Evolutionary conservation across 73 alveolate genomes (phyloP).

Genomic region (Loxodes magnus): DNA sequence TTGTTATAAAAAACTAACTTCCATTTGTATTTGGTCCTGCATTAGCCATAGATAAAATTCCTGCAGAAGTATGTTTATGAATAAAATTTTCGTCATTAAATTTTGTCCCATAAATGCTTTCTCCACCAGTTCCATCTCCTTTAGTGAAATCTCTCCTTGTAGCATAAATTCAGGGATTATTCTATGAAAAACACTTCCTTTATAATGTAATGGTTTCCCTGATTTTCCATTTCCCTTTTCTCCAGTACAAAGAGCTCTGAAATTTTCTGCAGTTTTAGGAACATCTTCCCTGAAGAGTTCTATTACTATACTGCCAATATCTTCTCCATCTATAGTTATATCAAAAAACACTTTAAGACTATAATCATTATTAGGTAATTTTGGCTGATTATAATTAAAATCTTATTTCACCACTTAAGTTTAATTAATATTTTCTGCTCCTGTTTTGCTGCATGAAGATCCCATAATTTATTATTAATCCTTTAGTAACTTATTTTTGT

Average conservation of each 20-base stretch:
- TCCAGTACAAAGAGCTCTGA: constrained; percentile 92
- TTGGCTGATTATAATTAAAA: too few relatives aligned
- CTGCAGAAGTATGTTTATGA: constrained; percentile 55
- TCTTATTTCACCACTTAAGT: too few relatives aligned
- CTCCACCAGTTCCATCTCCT: constrained; percentile 94
- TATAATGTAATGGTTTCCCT: constrained; percentile 61
- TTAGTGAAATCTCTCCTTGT: constrained; percentile 90
- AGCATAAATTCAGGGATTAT: constrained; percentile 76
- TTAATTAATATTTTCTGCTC: too few relatives aligned
- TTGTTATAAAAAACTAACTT: constrained; percentile 83
- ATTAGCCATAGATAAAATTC: constrained; percentile 90
- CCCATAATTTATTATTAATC: too few relatives aligned
- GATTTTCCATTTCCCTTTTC: constrained; percentile 43
- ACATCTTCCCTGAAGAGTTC: constrained; percentile 78
- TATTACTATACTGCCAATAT: constrained; percentile 63
- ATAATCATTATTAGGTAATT: too few relatives aligned
- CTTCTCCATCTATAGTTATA: constrained; percentile 46
- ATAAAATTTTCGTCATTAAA: constrained; percentile 85
- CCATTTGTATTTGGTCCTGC: constrained; percentile 94
- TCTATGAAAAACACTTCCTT: constrained; percentile 73
- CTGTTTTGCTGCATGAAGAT: too few relatives aligned
- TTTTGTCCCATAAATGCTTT: constrained; percentile 79
- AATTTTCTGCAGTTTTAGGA: constrained; percentile 87
- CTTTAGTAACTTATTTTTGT: too few relatives aligned
- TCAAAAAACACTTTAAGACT: constrained; percentile 56